Base-by-base conservation (phyloP, 768 basidiomycete genomes). In the Hirschioporus abietinus region DNA sequence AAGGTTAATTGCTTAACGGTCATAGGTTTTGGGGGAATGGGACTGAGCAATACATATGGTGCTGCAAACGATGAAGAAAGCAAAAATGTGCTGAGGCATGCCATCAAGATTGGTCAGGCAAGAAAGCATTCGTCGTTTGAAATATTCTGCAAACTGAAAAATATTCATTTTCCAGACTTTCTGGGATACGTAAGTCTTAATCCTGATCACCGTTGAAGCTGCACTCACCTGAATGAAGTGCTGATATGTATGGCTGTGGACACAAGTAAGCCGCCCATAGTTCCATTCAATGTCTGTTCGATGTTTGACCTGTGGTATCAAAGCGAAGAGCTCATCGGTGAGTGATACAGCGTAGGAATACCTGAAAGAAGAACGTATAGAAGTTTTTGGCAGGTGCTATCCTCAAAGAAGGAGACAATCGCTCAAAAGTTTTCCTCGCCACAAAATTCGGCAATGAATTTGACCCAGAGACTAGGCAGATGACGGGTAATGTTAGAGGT, bases 11-110 rank as follows among this genome's bases (percentile, higher is more conserved):
- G 24, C 24, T 64, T 27, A 63, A 34, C 20, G 17, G 6, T 3
- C 36, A 6, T 23, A 67, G 66, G 66, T 58, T 64, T 67, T 59
- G 66, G 63, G 35, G 63, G 66, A 23, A 67, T 67, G 66, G 66
- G 63, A 24, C 25, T 67, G 20, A 67, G 66, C 25, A 64, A 59
- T 34, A 58, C 63, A 35, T 67, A 67, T 58, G 66, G 63, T 12
- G 63, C 62, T n/a, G 58, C 66, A 1, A 60, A 63, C 7, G 66
- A 67, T 25, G 66, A 64, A 58, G 66, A 64, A 58, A 64, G 66
- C 63, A 67, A 59, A 30, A 64, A 63, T 25, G 36, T 67, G 12
- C 24, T 67, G 63, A 67, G 63, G 36, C 66, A 67, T 58, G 66
- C 66, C 7, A 67, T 67, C 57, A 63, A 64, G 63, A 64, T 64